phyloP scores from a whole-genome alignment of 2,329 filamentous ascomycete species.

The Aspergillus candidus region DNA sequence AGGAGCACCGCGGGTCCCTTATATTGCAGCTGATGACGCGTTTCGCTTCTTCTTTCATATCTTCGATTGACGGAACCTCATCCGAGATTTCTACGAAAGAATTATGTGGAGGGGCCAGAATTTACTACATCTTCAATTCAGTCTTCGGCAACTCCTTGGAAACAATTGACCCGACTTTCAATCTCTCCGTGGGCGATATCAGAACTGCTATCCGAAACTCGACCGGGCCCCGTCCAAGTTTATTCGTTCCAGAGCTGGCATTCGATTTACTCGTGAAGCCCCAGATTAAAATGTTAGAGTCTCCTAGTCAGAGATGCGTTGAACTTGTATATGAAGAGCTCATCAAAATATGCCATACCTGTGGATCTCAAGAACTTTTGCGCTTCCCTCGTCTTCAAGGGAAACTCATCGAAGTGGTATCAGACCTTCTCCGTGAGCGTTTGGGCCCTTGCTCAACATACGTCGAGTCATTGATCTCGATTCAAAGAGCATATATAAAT shows the following conservation, averaged over 20 bases:
- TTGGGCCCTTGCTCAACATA: constrained; percentile 84
- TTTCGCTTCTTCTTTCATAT: constrained; percentile 95
- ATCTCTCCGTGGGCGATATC: constrained; percentile 90
- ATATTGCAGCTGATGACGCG: constrained; percentile 97
- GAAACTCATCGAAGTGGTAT: constrained; percentile 97
- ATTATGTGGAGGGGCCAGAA: constrained; percentile 85
- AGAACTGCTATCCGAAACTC: constrained; percentile 97
- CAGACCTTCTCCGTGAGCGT: constrained; percentile 85
- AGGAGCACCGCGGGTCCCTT: constrained; percentile 89
- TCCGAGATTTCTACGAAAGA: constrained; percentile 99
- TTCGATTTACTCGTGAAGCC: constrained; percentile 97
- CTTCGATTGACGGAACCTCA: constrained; percentile 96
- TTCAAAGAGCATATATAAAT: constrained; percentile 97
- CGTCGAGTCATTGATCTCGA: constrained; percentile 93
- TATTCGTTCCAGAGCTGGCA: constrained; percentile 95
- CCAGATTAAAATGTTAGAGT: constrained; percentile 93
- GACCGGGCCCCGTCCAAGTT: constrained; percentile 85
- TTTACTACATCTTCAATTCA: constrained; percentile 99
- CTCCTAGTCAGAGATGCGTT: constrained; percentile 91
- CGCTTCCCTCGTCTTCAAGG: constrained; percentile 89
- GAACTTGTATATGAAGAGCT: constrained; percentile 98
- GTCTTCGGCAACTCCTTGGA: constrained; percentile 96
- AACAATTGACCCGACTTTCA: constrained; percentile 91
- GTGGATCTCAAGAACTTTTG: constrained; percentile 87
- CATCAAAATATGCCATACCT: constrained; percentile 99